Conservation (phyloP, 345 rosid species). For the Ricinus communis region DNA sequence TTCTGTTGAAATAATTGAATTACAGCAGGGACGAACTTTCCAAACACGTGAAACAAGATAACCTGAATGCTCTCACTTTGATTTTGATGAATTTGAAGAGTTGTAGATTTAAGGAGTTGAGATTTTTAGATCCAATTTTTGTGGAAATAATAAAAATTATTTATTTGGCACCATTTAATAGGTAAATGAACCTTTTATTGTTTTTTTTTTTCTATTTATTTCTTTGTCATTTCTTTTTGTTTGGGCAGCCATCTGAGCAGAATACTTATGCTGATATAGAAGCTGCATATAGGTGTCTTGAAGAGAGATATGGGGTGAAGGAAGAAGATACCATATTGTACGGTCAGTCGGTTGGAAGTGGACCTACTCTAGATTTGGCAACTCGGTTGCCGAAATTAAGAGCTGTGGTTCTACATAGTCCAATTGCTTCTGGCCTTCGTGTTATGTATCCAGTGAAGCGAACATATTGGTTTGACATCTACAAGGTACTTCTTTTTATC, state of each 20-base stretch:
- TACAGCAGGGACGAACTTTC: too few species aligned
- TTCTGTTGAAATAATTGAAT: too few species aligned
- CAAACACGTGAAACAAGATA: too few species aligned
- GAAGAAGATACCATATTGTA: conserved; percentile 85
- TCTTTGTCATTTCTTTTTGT: too few species aligned
- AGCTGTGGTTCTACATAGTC: conserved; percentile 96
- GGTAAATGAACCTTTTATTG: conserved; percentile 8
- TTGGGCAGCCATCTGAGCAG: conserved; percentile 78
- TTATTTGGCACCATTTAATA: neutral
- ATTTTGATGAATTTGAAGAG: neutral
- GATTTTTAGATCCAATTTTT: neutral
- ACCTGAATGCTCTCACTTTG: neutral
- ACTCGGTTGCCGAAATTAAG: conserved; percentile 60
- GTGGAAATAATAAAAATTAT: neutral
- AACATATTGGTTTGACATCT: conserved; percentile 95
- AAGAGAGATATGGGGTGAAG: conserved; percentile 68
- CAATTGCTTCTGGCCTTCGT: conserved; percentile 84
- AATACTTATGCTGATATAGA: conserved; percentile 86
- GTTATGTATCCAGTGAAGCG: conserved; percentile 91
- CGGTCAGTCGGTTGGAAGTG: conserved; percentile 95
- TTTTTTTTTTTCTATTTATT: conserved; percentile 14
- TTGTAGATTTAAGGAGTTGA: neutral
- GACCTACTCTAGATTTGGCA: conserved; percentile 89
- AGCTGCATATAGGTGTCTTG: conserved; percentile 81
- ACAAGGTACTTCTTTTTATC: conserved; percentile 47